Evolutionary conservation across 2,329 filamentous ascomycete species (phyloP).

Genomic region (Diaporthe destruens): DNA sequence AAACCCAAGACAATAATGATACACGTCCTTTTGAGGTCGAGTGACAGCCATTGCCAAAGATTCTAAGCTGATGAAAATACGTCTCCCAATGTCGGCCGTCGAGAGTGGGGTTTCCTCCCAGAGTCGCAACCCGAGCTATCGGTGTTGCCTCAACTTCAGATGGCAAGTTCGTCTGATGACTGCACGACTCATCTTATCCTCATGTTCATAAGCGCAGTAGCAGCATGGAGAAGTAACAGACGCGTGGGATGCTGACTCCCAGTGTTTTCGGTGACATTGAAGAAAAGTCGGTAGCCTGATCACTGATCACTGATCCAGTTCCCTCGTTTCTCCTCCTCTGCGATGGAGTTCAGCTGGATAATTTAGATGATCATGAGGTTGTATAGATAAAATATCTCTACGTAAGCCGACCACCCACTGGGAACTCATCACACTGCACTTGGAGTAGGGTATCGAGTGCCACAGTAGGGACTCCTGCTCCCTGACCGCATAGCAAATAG

Average conservation of each 20-base stretch:
- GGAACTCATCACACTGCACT: not conserved
- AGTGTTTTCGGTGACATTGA: not conserved
- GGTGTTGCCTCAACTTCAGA: slow-evolving; percentile 7
- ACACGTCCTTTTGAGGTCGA: not conserved
- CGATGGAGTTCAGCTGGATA: not conserved
- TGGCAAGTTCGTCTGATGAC: not conserved
- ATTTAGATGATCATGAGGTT: too few relatives aligned
- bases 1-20: not conserved
- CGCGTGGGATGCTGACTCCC: not conserved
- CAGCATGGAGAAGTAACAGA: not conserved
- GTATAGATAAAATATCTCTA: not conserved
- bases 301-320: not conserved
- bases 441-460: not conserved
- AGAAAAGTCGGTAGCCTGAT: not conserved
- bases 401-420: not conserved
- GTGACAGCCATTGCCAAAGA: not conserved
- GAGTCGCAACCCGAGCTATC: not conserved
- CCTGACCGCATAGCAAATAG: not conserved
- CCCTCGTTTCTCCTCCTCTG: not conserved
- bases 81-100: not conserved
- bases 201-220: not conserved
- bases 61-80: not conserved
- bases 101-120: not conserved
- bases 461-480: too few relatives aligned
- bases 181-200: not conserved